A percentile compares a stretch with the other conserved stretches of the same genome.
phyloP scores from a whole-genome alignment of 2,329 filamentous ascomycete species.

The Xylaria sp. region DNA sequence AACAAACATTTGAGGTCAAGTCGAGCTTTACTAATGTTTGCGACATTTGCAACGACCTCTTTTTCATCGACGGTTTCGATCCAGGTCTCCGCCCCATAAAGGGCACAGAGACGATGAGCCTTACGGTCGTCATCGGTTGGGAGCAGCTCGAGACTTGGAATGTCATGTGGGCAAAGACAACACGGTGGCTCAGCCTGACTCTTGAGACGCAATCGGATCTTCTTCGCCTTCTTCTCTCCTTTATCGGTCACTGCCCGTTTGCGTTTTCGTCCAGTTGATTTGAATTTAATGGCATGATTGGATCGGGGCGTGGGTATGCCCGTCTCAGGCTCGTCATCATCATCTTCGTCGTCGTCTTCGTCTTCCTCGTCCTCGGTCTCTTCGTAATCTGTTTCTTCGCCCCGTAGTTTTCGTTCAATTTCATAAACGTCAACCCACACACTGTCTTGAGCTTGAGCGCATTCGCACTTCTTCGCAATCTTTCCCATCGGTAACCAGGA shows the following conservation, averaged over 20 bases:
- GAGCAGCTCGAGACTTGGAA: constrained; percentile 82
- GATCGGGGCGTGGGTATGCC: constrained; percentile 81
- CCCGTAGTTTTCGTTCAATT: constrained; percentile 92
- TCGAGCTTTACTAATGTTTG: constrained; percentile 85
- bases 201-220: constrained; percentile 79
- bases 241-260: constrained; percentile 64
- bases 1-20: constrained; percentile 94
- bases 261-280: constrained; percentile 71
- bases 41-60: constrained; percentile 81
- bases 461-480: constrained; percentile 96
- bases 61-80: constrained; percentile 77
- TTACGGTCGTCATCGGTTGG: constrained; percentile 87
- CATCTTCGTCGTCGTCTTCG: constrained; percentile 70
- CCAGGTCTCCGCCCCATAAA: constrained; percentile 92
- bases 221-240: constrained; percentile 74
- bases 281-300: constrained; percentile 76
- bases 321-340: constrained; percentile 65
- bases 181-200: constrained; percentile 81
- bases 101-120: constrained; percentile 88
- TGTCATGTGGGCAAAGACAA: constrained; percentile 90
- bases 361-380: constrained; percentile 78
- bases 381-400: constrained; percentile 87
- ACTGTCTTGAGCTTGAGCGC: constrained; percentile 92
- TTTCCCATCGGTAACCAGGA: constrained; percentile 95
- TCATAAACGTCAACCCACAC: constrained; percentile 98